Evolutionary conservation across 176 grass and related monocot genomes (phyloP).

Genomic region (Aegilops umbellulata): DNA sequence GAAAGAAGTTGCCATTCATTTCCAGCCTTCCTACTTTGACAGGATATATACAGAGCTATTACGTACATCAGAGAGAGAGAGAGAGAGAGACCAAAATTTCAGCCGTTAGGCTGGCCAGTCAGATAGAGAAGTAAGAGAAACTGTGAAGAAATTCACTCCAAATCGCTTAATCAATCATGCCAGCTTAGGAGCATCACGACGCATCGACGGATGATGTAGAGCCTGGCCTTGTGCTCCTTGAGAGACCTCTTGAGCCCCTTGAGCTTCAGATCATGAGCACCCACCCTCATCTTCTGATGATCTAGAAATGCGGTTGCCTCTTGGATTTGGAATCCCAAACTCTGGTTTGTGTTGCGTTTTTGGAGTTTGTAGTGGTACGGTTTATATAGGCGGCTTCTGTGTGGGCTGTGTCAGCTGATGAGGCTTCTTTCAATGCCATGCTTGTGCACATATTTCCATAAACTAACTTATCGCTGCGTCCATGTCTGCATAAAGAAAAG

Average conservation of each 20-base stretch:
- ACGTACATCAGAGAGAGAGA: constrained; percentile 16
- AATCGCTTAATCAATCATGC: constrained; percentile 39
- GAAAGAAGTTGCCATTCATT: constrained; percentile 3
- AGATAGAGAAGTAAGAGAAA: background rate
- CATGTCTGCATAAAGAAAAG: constrained; percentile 21
- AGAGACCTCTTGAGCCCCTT: constrained; percentile 54
- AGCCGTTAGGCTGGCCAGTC: background rate
- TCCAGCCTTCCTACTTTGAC: background rate
- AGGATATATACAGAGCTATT: constrained; percentile 23
- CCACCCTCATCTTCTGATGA: constrained; percentile 31
- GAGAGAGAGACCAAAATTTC: constrained; percentile 22
- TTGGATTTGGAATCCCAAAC: background rate
- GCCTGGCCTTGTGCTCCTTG: constrained; percentile 54
- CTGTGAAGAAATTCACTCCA: background rate
- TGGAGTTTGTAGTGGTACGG: background rate
- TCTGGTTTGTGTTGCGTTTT: background rate
- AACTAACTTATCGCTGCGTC: constrained; percentile 23
- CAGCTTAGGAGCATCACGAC: constrained; percentile 58
- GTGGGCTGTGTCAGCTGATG: constrained; percentile 30
- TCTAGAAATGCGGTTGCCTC: background rate
- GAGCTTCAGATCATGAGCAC: constrained; percentile 39
- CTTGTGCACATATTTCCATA: background rate
- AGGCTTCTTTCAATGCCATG: constrained; percentile 11
- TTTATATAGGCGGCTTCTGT: constrained; percentile 40
- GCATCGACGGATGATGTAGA: constrained; percentile 65